Conservation (phyloP, 2,329 filamentous ascomycete genomes). For the Knufia petricola region DNA sequence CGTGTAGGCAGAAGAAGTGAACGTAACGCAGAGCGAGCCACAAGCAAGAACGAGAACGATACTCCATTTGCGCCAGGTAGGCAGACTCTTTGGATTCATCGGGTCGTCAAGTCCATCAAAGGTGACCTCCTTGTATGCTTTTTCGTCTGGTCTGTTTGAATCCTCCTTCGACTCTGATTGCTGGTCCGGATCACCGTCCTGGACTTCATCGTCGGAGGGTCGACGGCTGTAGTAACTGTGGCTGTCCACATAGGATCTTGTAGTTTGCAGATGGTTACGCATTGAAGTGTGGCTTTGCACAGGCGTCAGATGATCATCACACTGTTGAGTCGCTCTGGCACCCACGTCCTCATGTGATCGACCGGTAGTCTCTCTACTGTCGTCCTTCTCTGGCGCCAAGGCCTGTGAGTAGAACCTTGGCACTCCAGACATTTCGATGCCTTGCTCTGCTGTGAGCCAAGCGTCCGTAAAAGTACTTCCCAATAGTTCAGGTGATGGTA, state of each 20-base stretch:
- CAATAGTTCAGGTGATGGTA: too few relatives aligned
- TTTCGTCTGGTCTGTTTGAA: neutral
- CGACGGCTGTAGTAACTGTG: constrained; percentile 17
- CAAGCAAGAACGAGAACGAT: constrained; percentile 65
- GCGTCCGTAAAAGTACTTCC: neutral
- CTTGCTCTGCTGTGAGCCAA: neutral
- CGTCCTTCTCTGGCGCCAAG: neutral
- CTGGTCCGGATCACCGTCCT: constrained; percentile 10
- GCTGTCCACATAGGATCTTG: constrained; percentile 21
- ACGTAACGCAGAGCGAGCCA: constrained; percentile 78
- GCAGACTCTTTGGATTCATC: constrained; percentile 62
- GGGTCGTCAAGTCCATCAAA: constrained; percentile 71
- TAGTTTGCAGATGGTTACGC: constrained; percentile 13
- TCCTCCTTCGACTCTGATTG: constrained; percentile 6
- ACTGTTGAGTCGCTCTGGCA: neutral
- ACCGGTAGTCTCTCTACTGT: neutral
- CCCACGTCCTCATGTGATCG: neutral
- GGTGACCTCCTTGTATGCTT: constrained; percentile 45
- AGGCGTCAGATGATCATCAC: constrained; percentile 11
- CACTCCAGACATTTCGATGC: neutral
- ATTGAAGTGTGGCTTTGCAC: constrained; percentile 10
- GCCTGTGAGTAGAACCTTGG: neutral
- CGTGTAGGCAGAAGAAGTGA: constrained; percentile 80
- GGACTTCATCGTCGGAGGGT: constrained; percentile 8
- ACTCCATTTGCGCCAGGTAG: constrained; percentile 55